Percentiles rank a stretch among this genome's conserved stretches.
These are phyloP conservation scores for Hysterangium stoloniferum DNA, from an alignment of 768 basidiomycete genomes.

Conservation along the genomic window DNA sequence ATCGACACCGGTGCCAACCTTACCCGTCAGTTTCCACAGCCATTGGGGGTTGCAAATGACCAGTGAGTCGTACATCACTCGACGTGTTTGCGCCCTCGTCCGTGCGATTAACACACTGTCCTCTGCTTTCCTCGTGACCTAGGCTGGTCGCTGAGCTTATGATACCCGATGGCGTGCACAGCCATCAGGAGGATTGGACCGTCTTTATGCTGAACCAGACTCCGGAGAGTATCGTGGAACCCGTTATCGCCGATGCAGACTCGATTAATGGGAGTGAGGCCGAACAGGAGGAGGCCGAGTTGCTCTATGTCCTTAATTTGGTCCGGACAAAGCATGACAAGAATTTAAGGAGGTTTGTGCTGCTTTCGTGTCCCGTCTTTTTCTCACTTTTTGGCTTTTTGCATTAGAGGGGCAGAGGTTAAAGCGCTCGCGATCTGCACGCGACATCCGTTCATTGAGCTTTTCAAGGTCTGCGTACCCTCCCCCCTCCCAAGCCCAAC, in stretches of 20 bases:
- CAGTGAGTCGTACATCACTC: constrained; percentile 64
- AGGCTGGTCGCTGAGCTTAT: constrained; percentile 94
- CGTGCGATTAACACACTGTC: constrained; percentile 13
- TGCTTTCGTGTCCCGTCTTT: constrained; percentile 12
- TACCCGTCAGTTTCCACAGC: constrained; percentile 93
- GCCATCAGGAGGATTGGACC: constrained; percentile 94
- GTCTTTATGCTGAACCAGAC: constrained; percentile 98
- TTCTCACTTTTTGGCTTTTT: background rate
- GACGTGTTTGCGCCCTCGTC: background rate
- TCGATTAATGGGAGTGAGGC: constrained; percentile 22
- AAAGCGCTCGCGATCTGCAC: constrained; percentile 94
- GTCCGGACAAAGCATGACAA: constrained; percentile 91
- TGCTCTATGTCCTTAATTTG: constrained; percentile 84
- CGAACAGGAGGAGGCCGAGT: constrained; percentile 31
- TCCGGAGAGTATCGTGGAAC: constrained; percentile 76
- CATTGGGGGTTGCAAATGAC: constrained; percentile 81
- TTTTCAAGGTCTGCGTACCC: constrained; percentile 67
- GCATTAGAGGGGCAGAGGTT: constrained; percentile 80
- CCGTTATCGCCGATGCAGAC: constrained; percentile 68
- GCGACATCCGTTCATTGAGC: constrained; percentile 88
- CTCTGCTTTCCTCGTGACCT: constrained; percentile 12
- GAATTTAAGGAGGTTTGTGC: constrained; percentile 58
- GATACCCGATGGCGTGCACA: constrained; percentile 97
- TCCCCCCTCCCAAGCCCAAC: background rate
- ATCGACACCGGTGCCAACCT: constrained; percentile 91